phyloP scores from a whole-genome alignment of 306 rosid species.

The Alnus rubra region DNA sequence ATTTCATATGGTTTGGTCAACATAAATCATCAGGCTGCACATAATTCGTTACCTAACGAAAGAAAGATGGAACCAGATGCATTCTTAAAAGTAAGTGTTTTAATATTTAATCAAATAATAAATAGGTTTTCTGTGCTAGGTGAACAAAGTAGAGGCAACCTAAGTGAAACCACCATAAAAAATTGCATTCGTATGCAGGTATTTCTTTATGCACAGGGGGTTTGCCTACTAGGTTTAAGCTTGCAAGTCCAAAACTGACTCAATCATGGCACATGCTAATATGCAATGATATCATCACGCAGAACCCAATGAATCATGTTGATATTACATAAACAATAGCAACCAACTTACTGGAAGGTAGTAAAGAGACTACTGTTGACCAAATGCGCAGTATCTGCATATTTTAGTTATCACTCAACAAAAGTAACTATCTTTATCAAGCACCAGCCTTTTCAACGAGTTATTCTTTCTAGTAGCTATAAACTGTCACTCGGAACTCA shows the following conservation, averaged over 20 bases:
- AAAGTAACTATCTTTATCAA: background rate
- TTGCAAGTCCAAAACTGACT: background rate
- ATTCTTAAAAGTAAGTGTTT: background rate
- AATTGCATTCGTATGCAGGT: background rate
- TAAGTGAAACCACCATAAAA: background rate
- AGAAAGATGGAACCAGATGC: background rate
- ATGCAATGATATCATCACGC: background rate
- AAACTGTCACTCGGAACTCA: conserved; percentile 1
- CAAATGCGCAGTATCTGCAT: conserved; percentile 2
- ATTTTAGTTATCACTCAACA: background rate
- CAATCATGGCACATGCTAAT: background rate
- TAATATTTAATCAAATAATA: background rate
- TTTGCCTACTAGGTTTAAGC: background rate
- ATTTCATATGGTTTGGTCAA: background rate
- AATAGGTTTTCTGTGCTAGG: background rate
- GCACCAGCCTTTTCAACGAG: background rate
- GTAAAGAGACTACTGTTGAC: background rate
- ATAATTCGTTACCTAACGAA: background rate
- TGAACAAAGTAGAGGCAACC: background rate
- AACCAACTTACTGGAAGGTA: background rate
- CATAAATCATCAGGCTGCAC: background rate
- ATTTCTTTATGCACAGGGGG: background rate
- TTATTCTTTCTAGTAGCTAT: background rate
- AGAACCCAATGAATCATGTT: background rate
- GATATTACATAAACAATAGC: background rate